phyloP scores from a whole-genome alignment of 768 basidiomycete genomes.

The Lactifluus subvellereus region DNA sequence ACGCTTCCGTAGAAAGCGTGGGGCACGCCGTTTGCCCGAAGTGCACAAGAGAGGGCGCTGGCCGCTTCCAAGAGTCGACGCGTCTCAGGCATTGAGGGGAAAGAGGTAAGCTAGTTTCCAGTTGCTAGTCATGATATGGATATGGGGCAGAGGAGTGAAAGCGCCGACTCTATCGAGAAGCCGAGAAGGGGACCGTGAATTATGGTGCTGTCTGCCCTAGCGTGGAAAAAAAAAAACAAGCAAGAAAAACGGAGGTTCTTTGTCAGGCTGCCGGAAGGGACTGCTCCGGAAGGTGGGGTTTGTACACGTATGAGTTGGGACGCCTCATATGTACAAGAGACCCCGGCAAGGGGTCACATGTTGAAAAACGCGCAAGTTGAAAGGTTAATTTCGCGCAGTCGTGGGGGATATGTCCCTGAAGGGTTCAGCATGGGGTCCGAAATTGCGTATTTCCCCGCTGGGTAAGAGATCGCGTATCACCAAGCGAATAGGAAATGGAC shows the following conservation, averaged over 20 bases:
- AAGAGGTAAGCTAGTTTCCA: constrained; percentile 33
- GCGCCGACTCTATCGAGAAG: constrained; percentile 24
- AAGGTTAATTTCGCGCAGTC: constrained; percentile 19
- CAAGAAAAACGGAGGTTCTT: constrained; percentile 11
- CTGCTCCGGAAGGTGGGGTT: constrained; percentile 15
- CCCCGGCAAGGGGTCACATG: constrained; percentile 21
- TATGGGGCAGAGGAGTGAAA: constrained; percentile 16
- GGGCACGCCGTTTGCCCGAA: constrained; percentile 51
- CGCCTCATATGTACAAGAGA: constrained; percentile 14
- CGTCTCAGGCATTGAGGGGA: constrained; percentile 57
- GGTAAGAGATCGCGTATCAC: not conserved
- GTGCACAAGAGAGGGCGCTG: constrained; percentile 59
- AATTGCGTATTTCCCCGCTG: constrained; percentile 6
- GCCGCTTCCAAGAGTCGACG: constrained; percentile 74
- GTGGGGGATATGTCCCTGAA: constrained; percentile 12
- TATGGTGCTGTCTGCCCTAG: constrained; percentile 3
- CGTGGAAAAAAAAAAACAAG: constrained; percentile 12
- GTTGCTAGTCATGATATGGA: constrained; percentile 49
- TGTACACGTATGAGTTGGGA: constrained; percentile 19
- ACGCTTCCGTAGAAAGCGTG: constrained; percentile 81
- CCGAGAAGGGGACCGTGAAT: constrained; percentile 5
- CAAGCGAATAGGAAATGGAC: not conserved
- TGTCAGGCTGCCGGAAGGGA: constrained; percentile 17
- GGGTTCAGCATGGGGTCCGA: constrained; percentile 2
- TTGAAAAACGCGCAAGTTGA: not conserved